A percentile compares a stretch with the other conserved stretches of the same genome.
Evolutionary conservation across 1,284 basidiomycete species (phyloP).

Genomic region (Pseudomicrostroma phylloplanum): DNA sequence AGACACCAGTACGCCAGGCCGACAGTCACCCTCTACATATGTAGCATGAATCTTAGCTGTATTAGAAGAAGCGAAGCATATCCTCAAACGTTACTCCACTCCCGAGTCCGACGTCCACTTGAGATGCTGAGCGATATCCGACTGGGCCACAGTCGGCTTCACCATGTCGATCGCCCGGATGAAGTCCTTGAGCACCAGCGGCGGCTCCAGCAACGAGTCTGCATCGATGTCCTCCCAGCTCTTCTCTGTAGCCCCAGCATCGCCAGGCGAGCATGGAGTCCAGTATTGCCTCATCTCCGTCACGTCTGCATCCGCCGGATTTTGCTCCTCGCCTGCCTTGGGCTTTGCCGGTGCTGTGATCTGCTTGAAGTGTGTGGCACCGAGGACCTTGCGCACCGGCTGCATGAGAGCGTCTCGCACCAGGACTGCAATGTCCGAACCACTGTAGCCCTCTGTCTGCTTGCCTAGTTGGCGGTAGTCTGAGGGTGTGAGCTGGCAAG

Average conservation of each 20-base stretch:
- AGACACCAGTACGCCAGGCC: no score
- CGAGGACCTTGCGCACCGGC: slow-evolving; percentile 90
- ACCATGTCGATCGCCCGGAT: slow-evolving; percentile 73
- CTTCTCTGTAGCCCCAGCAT: slow-evolving; percentile 77
- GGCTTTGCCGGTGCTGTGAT: slow-evolving; percentile 48
- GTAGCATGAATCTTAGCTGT: no score
- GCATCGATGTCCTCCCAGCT: slow-evolving; percentile 85
- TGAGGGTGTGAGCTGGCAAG: slow-evolving; percentile 70
- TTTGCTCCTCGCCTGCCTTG: slow-evolving; percentile 16
- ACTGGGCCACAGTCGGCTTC: slow-evolving; percentile 79
- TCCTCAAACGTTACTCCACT: neutral
- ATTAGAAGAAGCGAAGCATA: no score
- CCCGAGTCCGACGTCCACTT: slow-evolving; percentile 6
- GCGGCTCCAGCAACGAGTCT: slow-evolving; percentile 72
- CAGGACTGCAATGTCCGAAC: slow-evolving; percentile 89
- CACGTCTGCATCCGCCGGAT: slow-evolving; percentile 49
- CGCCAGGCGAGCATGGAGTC: slow-evolving; percentile 93
- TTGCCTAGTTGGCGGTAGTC: slow-evolving; percentile 79
- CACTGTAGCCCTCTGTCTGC: slow-evolving; percentile 86
- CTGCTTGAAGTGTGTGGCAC: slow-evolving; percentile 87
- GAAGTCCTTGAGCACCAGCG: slow-evolving; percentile 63
- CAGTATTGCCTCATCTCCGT: slow-evolving; percentile 56
- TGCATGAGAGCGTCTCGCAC: slow-evolving; percentile 98
- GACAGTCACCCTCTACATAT: no score
- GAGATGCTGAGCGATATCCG: slow-evolving; percentile 62